Evolutionary conservation across 2,329 filamentous ascomycete species (phyloP).

Genomic region (Pestalotiopsis sp.): DNA sequence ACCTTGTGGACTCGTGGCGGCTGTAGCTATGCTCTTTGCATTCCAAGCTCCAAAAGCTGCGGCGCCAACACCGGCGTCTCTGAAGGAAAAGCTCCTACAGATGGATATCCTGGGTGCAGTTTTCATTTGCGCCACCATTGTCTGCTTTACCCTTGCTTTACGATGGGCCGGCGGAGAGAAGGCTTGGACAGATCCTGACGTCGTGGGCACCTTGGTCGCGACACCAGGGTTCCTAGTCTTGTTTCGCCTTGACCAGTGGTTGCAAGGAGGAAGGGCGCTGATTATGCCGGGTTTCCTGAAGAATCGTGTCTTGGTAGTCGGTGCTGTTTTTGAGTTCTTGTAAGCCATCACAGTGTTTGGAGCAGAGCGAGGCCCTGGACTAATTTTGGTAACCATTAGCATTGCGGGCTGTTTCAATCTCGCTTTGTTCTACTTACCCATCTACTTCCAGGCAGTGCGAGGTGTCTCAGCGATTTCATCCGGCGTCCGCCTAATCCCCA

Average conservation of each 20-base stretch:
- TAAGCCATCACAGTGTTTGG: background rate
- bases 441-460: conserved; percentile 3
- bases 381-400: background rate
- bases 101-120: conserved; percentile 14
- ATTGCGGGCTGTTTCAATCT: background rate
- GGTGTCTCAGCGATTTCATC: background rate
- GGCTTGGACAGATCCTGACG: conserved; percentile 9
- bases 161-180: conserved; percentile 15
- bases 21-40: conserved; percentile 10
- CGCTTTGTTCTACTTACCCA: background rate
- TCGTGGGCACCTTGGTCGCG: conserved; percentile 14
- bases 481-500: background rate
- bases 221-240: conserved; percentile 8
- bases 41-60: conserved; percentile 14
- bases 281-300: conserved; percentile 15
- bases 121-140: conserved; percentile 11
- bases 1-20: conserved; percentile 2
- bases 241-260: conserved; percentile 14
- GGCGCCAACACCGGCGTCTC: conserved; percentile 6
- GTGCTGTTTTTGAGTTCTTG: conserved; percentile 16
- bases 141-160: conserved; percentile 15
- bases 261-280: conserved; percentile 6
- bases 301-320: conserved; percentile 1
- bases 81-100: conserved; percentile 16
- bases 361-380: background rate